Base-by-base conservation (phyloP, 1,139 yeast genomes). In the Candida tropicalis region DNA sequence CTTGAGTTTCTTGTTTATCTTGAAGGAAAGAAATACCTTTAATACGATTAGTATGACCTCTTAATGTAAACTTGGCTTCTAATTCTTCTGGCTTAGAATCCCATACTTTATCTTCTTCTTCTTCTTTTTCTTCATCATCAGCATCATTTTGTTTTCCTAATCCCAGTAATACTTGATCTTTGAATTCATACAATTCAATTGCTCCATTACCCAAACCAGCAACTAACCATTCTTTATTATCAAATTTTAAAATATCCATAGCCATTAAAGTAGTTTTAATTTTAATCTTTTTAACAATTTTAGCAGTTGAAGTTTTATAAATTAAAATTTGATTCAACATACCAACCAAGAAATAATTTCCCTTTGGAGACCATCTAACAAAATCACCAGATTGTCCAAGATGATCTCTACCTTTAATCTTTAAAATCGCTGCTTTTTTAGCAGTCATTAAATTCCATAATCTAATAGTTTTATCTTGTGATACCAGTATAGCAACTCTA, bases 391-490 rank as follows among this genome's bases (percentile, higher is more conserved):
- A 66, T 62, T 84, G 86, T 35, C 91, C 84, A 54, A 76, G 65
- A 46, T 79, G 79, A 53, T 77, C 80, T 50, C 74, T 82, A 37
- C 87, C 87, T 56, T 78, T 83, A 42, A 91, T 72, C 57, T 86
- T 89, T 60, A 90, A 70, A 8, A 81, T 75, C 2, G 96, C 91
- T 5, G 99, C 98, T 66, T 90, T 91, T 60, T 88, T 87, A n/a
- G 90, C 96, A 3, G 98, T 91, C 98, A 93, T 90, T 54, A 95
- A 72, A 60, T 93, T 93, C 99, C 99, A 93, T 49, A 93, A 73
- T 57, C 95, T 75, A 31, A 95, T 75, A 8, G 96, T 86, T 49
- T 79, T 79, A 65, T 93, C 99, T 35, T 79, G 82, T 40, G 96
- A 88, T 5, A 89, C 96, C 46, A 95, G 85, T 26, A 95, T 80